Evolutionary conservation across 148 eudicot genomes (phyloP).

Genomic region (Tetragonia tetragonoides): DNA sequence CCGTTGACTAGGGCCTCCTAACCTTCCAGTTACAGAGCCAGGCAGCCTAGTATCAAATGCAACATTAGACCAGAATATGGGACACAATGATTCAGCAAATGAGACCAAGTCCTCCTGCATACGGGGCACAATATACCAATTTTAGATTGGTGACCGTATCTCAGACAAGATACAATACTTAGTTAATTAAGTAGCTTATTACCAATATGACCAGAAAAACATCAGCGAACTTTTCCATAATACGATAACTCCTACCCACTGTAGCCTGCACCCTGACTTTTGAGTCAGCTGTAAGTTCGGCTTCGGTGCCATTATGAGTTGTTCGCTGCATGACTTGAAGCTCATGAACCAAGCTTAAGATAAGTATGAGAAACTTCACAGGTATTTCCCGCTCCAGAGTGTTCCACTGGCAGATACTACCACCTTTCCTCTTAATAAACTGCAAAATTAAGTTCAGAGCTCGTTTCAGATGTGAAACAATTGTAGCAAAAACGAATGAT

Average conservation of each 20-base stretch:
- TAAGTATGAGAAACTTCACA: conserved; percentile 67
- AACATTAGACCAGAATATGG: conserved; percentile 60
- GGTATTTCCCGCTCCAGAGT: conserved; percentile 37
- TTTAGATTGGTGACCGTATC: background rate
- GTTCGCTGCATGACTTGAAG: conserved; percentile 60
- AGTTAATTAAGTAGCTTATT: conserved; percentile 16
- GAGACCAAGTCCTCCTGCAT: conserved; percentile 68
- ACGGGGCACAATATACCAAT: conserved; percentile 9
- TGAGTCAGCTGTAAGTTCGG: conserved; percentile 26
- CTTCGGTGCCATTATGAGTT: conserved; percentile 22
- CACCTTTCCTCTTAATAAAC: conserved; percentile 56
- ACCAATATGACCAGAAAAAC: conserved; percentile 61
- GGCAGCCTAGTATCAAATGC: conserved; percentile 52
- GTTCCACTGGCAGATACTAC: conserved; percentile 39
- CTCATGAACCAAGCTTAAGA: conserved; percentile 70
- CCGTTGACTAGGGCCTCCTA: conserved; percentile 97
- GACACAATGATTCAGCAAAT: conserved; percentile 54
- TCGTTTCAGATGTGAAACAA: background rate
- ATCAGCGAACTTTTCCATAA: conserved; percentile 48
- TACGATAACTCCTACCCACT: conserved; percentile 23
- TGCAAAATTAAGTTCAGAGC: conserved; percentile 31
- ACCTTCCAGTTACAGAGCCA: conserved; percentile 68
- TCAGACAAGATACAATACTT: background rate
- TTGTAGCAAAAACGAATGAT: background rate
- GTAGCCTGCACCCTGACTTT: conserved; percentile 24